A percentile compares a stretch with the other conserved stretches of the same genome.
Conservation (phyloP, 208 protist genomes). For the Zelonia costaricensis region DNA sequence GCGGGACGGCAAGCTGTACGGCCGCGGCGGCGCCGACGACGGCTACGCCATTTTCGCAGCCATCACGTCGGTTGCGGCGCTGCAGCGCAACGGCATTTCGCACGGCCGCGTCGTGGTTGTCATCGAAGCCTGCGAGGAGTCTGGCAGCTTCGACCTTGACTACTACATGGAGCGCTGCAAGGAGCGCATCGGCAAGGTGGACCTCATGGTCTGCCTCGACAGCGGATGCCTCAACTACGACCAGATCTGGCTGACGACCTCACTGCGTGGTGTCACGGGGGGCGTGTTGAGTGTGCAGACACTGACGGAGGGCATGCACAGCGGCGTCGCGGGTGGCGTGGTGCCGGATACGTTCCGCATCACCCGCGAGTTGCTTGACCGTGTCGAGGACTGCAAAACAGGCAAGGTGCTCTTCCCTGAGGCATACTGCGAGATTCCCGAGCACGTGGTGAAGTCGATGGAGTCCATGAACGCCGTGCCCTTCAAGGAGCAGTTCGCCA, state of each 20-base stretch:
- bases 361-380: constrained; percentile 79
- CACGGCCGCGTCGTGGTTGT: constrained; percentile 84
- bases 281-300: constrained; percentile 88
- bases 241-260: constrained; percentile 95
- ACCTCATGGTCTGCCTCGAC: constrained; percentile 95
- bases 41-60: constrained; percentile 89
- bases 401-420: constrained; percentile 88
- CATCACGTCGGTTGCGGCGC: constrained; percentile 67
- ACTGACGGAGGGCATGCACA: constrained; percentile 92
- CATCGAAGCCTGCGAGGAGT: constrained; percentile 94
- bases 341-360: constrained; percentile 96
- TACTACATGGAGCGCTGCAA: constrained; percentile 80
- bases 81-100: constrained; percentile 80
- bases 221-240: constrained; percentile 94
- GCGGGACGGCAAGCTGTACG: constrained; percentile 90
- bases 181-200: constrained; percentile 72
- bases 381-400: constrained; percentile 92
- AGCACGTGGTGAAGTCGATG: constrained; percentile 45
- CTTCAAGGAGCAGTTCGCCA: constrained; percentile 71
- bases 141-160: constrained; percentile 85
- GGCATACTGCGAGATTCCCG: constrained; percentile 91
- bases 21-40: constrained; percentile 92
- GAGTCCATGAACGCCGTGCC: constrained; percentile 64
- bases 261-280: constrained; percentile 89
- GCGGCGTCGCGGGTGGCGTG: constrained; percentile 92